Evolutionary conservation across 805 yeast genomes (phyloP).

Genomic region (Starmerella tilneyi): DNA sequence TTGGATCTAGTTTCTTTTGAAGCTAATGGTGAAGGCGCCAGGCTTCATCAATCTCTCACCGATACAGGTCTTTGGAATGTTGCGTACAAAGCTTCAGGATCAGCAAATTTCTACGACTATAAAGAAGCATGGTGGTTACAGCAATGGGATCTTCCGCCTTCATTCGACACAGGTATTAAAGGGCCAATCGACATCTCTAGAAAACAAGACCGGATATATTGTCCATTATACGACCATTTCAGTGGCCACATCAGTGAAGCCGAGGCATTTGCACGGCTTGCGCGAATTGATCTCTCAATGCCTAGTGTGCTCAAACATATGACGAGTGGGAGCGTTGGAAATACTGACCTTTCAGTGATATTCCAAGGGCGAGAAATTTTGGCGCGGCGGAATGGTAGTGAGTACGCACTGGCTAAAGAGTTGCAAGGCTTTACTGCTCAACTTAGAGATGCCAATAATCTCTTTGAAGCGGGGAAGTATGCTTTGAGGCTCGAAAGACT

Average conservation of each 20-base stretch:
- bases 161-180: too few relatives aligned
- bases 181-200: too few relatives aligned
- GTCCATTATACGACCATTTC: constrained; percentile 1
- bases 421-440: constrained; percentile 8
- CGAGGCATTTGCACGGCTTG: constrained; percentile 1
- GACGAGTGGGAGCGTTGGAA: neutral
- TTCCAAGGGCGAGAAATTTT: constrained; percentile 21
- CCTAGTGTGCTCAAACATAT: neutral
- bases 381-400: constrained; percentile 26
- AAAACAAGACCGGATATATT: constrained; percentile 27
- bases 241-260: neutral
- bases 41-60: neutral
- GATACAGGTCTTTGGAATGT: constrained; percentile 18
- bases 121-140: constrained; percentile 56
- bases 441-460: constrained; percentile 23
- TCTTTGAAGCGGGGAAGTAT: constrained; percentile 23
- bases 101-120: constrained; percentile 13
- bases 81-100: constrained; percentile 2
- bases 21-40: neutral
- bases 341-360: neutral
- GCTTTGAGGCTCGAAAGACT: constrained; percentile 23
- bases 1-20: constrained; percentile 3
- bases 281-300: neutral
- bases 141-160: constrained; percentile 51
- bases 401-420: constrained; percentile 8